These are phyloP conservation scores for Quercus glauca DNA, from an alignment of 306 rosid genomes.

Conservation along the genomic window DNA sequence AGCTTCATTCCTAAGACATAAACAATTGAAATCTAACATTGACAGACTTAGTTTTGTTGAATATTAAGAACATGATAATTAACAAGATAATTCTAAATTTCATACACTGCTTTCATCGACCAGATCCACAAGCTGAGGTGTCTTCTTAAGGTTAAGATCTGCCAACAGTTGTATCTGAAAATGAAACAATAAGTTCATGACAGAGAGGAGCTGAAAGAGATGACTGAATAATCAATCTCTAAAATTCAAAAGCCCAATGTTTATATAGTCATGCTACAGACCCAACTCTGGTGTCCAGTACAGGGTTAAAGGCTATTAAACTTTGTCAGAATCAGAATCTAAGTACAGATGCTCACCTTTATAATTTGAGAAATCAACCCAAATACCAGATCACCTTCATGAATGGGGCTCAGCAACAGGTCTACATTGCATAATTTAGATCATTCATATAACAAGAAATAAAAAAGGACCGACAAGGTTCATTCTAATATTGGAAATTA, in stretches of 20 bases:
- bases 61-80: conserved; percentile 2
- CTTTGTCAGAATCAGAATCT: neutral
- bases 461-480: no score
- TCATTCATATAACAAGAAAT: no score
- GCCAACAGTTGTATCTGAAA: conserved; percentile 93
- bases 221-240: conserved; percentile 9
- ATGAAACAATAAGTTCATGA: conserved; percentile 21
- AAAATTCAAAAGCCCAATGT: conserved; percentile 7
- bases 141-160: conserved; percentile 92
- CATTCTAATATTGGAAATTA: no score
- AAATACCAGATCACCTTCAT: conserved; percentile 79
- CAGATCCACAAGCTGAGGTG: conserved; percentile 94
- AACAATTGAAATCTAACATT: neutral
- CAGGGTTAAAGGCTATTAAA: conserved; percentile 13
- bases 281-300: neutral
- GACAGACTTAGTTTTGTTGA: conserved; percentile 10
- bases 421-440: no score
- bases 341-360: conserved; percentile 60
- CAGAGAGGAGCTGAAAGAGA: conserved; percentile 15
- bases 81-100: conserved; percentile 5
- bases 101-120: conserved; percentile 79
- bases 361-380: conserved; percentile 96
- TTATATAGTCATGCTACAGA: neutral
- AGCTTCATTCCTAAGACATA: conserved; percentile 5
- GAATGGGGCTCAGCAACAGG: no score